phyloP scores from a whole-genome alignment of 2,329 filamentous ascomycete species.

The Pseudogymnoascus sp. region DNA sequence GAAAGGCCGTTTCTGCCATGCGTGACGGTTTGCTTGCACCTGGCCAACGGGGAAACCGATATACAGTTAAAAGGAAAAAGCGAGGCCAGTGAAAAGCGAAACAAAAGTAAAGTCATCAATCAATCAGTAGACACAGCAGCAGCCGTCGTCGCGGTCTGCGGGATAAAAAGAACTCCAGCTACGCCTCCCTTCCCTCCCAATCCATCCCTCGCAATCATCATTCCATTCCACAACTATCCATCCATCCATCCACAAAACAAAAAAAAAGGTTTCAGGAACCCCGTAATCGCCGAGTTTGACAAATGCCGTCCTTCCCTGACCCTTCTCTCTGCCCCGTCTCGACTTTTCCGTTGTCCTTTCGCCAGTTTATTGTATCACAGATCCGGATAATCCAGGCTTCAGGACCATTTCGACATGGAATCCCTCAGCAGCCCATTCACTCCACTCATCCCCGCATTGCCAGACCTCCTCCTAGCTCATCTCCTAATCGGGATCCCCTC shows the following conservation, averaged over 20 bases:
- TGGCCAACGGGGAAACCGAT: conserved; percentile 6
- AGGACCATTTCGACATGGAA: neutral
- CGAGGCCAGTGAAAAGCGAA: neutral
- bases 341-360: neutral
- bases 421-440: neutral
- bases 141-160: neutral
- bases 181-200: neutral
- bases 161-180: neutral
- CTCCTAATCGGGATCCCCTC: conserved; percentile 54
- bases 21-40: neutral
- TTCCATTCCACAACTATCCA: neutral
- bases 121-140: neutral
- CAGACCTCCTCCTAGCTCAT: neutral
- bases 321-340: neutral
- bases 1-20: neutral
- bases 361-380: neutral
- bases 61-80: neutral
- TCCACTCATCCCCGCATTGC: neutral
- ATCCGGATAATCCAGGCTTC: neutral
- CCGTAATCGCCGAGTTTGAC: neutral
- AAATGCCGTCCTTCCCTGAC: neutral
- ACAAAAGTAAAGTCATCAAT: neutral
- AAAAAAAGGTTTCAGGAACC: neutral
- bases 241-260: neutral
- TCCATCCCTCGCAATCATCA: neutral